A percentile compares a stretch with the other conserved stretches of the same genome.
These are phyloP conservation scores for Eimeria maxima DNA, from an alignment of 169 alveolate genomes.

Conservation along the genomic window DNA sequence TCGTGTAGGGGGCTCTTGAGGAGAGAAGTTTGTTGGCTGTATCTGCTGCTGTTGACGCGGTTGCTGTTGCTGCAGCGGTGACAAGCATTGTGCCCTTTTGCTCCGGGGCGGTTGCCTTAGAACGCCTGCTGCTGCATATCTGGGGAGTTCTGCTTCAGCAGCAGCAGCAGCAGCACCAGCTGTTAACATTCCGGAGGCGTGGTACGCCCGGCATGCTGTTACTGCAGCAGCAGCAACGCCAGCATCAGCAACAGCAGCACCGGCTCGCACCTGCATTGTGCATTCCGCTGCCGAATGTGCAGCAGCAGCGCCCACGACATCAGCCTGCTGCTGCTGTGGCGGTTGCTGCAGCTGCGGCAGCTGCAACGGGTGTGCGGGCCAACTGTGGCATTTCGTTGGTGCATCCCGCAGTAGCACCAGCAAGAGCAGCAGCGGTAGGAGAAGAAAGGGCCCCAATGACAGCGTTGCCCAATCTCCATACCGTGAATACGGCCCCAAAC, in stretches of 20 bases:
- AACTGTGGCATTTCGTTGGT: neutral
- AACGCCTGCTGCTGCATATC: slow-evolving; percentile 62
- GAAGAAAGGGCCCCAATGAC: neutral
- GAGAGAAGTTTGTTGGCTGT: neutral
- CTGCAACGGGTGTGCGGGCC: neutral
- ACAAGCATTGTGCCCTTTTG: slow-evolving; percentile 39
- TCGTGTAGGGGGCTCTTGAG: neutral
- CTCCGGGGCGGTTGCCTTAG: slow-evolving; percentile 59
- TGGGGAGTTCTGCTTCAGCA: slow-evolving; percentile 64
- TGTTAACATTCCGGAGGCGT: neutral
- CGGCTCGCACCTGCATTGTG: neutral
- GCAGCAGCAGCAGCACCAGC: slow-evolving; percentile 21
- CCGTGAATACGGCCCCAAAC: neutral
- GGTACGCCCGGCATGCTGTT: neutral
- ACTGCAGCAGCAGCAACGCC: slow-evolving; percentile 22
- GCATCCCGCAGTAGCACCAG: neutral
- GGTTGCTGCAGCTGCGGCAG: slow-evolving; percentile 17
- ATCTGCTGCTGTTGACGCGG: neutral
- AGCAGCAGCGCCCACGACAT: slow-evolving; percentile 47
- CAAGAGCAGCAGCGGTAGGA: neutral
- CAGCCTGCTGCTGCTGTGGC: slow-evolving; percentile 33
- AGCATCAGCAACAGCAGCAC: slow-evolving; percentile 37
- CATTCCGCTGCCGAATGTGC: neutral
- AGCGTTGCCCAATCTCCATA: neutral
- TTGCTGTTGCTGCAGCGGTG: slow-evolving; percentile 27